Percentiles rank a stretch among this genome's conserved stretches.
Evolutionary conservation across 2,329 filamentous ascomycete species (phyloP).

Genomic region (Corniculantispora saksenae): DNA sequence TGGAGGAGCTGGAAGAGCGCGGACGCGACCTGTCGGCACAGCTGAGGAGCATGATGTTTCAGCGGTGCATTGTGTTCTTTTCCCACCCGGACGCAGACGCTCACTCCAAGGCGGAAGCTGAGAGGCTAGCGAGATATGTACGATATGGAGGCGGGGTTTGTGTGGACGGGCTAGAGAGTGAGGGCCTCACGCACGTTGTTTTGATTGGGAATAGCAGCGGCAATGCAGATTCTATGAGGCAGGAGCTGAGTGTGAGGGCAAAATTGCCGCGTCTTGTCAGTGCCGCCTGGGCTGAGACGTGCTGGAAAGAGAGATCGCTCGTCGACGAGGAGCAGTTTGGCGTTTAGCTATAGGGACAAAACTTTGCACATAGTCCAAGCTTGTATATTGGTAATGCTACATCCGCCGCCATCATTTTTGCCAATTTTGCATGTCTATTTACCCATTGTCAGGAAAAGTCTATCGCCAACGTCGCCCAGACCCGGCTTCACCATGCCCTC

Average conservation of each 20-base stretch:
- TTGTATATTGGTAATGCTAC: slow-evolving; percentile 7
- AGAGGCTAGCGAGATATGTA: slow-evolving; percentile 57
- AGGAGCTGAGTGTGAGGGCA: slow-evolving; percentile 44
- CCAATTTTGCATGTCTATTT: slow-evolving; percentile 56
- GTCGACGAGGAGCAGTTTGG: slow-evolving; percentile 74
- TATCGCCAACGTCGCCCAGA: slow-evolving; percentile 85
- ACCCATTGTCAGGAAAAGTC: slow-evolving; percentile 84
- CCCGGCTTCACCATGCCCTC: slow-evolving; percentile 89
- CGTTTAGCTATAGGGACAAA: slow-evolving; percentile 20
- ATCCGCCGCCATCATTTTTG: neutral
- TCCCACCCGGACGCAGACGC: slow-evolving; percentile 31
- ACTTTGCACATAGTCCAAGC: neutral
- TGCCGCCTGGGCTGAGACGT: slow-evolving; percentile 72
- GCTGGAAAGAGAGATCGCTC: slow-evolving; percentile 76
- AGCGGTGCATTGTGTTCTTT: slow-evolving; percentile 46
- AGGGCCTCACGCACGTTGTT: slow-evolving; percentile 69
- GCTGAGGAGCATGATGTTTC: slow-evolving; percentile 55
- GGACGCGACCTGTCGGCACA: slow-evolving; percentile 54
- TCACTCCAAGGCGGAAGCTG: slow-evolving; percentile 36
- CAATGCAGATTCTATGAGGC: slow-evolving; percentile 45
- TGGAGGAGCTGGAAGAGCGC: slow-evolving; percentile 56
- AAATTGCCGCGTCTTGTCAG: slow-evolving; percentile 69
- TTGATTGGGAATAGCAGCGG: slow-evolving; percentile 38
- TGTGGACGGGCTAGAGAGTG: slow-evolving; percentile 50
- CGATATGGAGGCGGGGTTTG: slow-evolving; percentile 69